Base-by-base conservation (phyloP, 176 grass and related monocot species). In the Metroxylon sagu region DNA sequence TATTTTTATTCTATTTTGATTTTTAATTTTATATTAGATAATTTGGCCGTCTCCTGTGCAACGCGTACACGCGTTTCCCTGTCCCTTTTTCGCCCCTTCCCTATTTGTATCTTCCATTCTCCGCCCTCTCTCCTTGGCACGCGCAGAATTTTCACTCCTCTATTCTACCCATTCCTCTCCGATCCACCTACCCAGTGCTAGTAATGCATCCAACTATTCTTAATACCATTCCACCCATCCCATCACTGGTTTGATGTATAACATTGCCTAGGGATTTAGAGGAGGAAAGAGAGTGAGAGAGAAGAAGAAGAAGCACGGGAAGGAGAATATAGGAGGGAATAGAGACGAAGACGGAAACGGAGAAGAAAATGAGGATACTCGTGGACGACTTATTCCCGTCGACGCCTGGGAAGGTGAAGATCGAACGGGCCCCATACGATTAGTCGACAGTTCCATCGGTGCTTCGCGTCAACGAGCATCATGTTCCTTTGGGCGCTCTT, bases 371-470 rank as follows among this genome's bases (percentile, higher is more conserved):
- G 74, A 67, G 77, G 21, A 62, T 61, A 48, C 14, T 84, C 48
- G 86, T 85, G 54, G 87, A 86, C 58, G 83, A 90, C 23, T 7
- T 68, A 48, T 82, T 67, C 73, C 83, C 87, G 12, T 80, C 83
- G 64, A 87, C 87, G 57, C 78, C 87, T 52, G 87, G 87, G 57
- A 91, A 87, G 79, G 71, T 87, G 76, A 87, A 87, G 79, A 64
- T 83, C 27, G 87, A 87, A 61, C 67, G 77, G 17, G 14, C 75
- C 7, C 64, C n/a, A 58, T 4, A 19, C 59, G 52, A 79, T 79
- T 55, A 71, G 50, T 50, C 73, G 87, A 49, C 76, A 80, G 59
- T 57, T 77, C 21, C 72, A 87, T 60, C 87, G 87, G 18, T 91
- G 87, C 69, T 91, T 87, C 76, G 76, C 87, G 48, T 87, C 87